Base-by-base conservation (phyloP, 2,329 filamentous ascomycete genomes). In the Knoxdaviesia proteae region DNA sequence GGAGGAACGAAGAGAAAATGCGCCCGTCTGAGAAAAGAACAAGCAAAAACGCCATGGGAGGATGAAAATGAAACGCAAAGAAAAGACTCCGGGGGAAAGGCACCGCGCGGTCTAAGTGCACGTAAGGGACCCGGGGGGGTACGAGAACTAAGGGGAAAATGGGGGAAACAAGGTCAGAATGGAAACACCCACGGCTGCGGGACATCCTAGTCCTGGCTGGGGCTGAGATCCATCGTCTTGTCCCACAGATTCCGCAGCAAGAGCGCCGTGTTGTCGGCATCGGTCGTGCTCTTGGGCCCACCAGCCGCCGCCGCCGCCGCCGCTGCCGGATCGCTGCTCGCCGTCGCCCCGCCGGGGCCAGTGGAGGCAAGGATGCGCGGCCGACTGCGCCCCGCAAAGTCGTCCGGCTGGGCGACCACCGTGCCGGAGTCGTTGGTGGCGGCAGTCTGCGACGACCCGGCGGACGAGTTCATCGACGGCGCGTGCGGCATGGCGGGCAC, bases 171-270 rank as follows among this genome's bases (percentile, higher is more conserved):
- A 20, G 20, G 20, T 20, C 20, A 20, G 20, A 37, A 20, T 10
- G 8, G 31, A 8, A 10, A n/a, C 36, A 38, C 5, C 36, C 36
- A 38, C n/a, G 20, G 7, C 4, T n/a, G 36, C n/a, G 5, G 8
- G 20, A 38, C n/a, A 36, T 40, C 41, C 55, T 59, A 65, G 36
- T 65, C 62, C 56, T 66, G 62, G 50, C 71, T 75, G 32, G 67
- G 65, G 50, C 69, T 68, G 45, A 75, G 56, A 50, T 75, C 69
- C 54, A 65, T 59, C 40, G 63, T 69, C 61, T 71, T 76, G 39
- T 77, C 72, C 74, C 74, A 78, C 40, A 78, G 54, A 47, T 68
- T 70, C 44, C 72, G 61, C 42, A 78, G 56, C 38, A 76, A 50
- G 5, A 65, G 59, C 1, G 64, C 57, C 1, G 69, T 66, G 7